Conservation (phyloP, 192 early-diverging fungal species). For the Lobosporangium transversale region DNA sequence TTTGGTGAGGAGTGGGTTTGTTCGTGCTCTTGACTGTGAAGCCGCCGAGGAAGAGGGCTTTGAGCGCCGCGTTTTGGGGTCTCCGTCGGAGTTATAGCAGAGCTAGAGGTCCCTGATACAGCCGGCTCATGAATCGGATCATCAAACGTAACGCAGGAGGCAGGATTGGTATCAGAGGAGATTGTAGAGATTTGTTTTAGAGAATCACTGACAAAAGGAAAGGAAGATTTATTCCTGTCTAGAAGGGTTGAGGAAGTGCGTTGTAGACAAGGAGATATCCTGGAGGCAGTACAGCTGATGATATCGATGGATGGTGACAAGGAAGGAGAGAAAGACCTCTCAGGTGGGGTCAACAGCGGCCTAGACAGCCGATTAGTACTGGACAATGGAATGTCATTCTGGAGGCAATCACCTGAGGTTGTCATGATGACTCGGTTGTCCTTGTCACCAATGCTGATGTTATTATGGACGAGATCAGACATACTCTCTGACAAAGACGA, state of each 20-base stretch:
- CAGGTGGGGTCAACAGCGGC: slow-evolving; percentile 3
- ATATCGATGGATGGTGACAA: slow-evolving; percentile 1
- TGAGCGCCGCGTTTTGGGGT: neutral
- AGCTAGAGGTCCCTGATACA: neutral
- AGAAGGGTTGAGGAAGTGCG: neutral
- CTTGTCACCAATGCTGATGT: neutral
- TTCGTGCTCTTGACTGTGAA: neutral
- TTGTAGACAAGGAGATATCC: neutral
- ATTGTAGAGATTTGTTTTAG: neutral
- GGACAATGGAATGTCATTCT: neutral
- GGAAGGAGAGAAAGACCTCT: slow-evolving; percentile 6
- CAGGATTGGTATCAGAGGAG: too few species aligned
- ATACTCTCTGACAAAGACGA: neutral
- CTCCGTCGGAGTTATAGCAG: too few species aligned
- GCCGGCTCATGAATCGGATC: neutral
- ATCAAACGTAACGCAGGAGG: neutral
- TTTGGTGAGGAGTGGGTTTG: neutral
- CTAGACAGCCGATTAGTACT: neutral
- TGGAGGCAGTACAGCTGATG: neutral
- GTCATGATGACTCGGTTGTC: neutral
- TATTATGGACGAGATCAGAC: slow-evolving; percentile 2
- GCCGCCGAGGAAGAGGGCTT: neutral
- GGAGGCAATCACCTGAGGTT: neutral
- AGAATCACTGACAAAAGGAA: neutral
- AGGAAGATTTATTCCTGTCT: neutral